Evolutionary conservation across 331 rosid genomes (phyloP).

Genomic region (Rosa hybrid): DNA sequence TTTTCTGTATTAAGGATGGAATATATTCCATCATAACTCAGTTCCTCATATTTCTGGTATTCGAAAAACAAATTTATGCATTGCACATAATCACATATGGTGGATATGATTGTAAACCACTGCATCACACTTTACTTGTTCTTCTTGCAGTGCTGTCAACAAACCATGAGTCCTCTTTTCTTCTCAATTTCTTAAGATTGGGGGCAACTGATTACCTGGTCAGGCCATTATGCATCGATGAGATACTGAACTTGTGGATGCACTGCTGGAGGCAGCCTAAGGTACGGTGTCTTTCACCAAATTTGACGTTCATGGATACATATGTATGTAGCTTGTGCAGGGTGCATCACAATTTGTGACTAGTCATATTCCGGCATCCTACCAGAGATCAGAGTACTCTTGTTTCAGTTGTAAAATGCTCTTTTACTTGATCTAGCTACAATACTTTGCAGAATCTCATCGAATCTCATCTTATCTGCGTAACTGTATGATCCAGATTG

Average conservation of each 20-base stretch:
- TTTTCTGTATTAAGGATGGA: neutral
- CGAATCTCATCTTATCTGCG: neutral
- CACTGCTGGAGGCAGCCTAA: constrained; percentile 16
- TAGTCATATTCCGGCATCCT: neutral
- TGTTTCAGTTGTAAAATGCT: neutral
- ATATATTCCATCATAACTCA: too few relatives aligned
- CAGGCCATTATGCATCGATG: constrained; percentile 21
- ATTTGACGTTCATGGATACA: neutral
- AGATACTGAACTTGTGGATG: constrained; percentile 23
- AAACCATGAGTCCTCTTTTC: constrained; percentile 14
- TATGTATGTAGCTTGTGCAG: neutral
- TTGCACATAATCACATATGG: neutral
- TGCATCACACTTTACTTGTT: neutral
- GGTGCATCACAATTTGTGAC: neutral
- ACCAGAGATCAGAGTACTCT: neutral
- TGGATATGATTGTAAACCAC: neutral
- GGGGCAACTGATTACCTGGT: constrained; percentile 28
- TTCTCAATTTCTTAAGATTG: constrained; percentile 19
- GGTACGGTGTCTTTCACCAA: neutral
- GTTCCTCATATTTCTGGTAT: neutral
- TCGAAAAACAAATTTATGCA: neutral
- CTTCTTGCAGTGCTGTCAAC: constrained; percentile 19
- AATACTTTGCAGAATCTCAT: neutral
- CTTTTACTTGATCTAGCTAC: neutral
- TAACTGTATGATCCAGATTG: neutral